Evolutionary conservation across 306 rosid species (phyloP).

Genomic region (Prunus dulcis): DNA sequence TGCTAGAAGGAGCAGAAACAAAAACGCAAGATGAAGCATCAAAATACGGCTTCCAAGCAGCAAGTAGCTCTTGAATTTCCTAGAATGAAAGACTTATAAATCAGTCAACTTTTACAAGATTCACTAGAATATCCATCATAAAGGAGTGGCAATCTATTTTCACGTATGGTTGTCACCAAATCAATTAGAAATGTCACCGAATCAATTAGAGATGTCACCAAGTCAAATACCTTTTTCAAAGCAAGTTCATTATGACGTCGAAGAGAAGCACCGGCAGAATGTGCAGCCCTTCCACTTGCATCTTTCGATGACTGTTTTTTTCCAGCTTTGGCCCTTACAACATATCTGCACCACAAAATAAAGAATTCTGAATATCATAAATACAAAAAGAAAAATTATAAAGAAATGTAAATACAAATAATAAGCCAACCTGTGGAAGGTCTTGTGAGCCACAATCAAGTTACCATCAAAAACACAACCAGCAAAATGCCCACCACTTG

Average conservation of each 20-base stretch:
- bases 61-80: constrained; percentile 92
- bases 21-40: constrained; percentile 72
- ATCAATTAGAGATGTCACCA: neutral
- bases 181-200: neutral
- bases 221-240: constrained; percentile 64
- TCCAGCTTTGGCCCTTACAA: constrained; percentile 93
- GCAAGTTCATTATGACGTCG: constrained; percentile 86
- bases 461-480: constrained; percentile 91
- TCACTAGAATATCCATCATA: neutral
- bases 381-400: neutral
- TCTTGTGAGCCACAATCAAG: constrained; percentile 77
- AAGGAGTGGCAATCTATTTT: neutral
- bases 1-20: constrained; percentile 77
- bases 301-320: constrained; percentile 91
- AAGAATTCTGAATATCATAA: neutral
- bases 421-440: constrained; percentile 79
- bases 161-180: neutral
- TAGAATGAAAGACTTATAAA: constrained; percentile 29
- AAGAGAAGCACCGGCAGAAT: constrained; percentile 95
- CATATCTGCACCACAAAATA: constrained; percentile 57
- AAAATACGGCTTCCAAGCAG: constrained; percentile 78
- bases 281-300: constrained; percentile 71
- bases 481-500: constrained; percentile 91
- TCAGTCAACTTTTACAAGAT: constrained; percentile 24
- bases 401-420: neutral